Base-by-base conservation (phyloP, 352 stramenopile genomes). In the Thraustotheca clavata region DNA sequence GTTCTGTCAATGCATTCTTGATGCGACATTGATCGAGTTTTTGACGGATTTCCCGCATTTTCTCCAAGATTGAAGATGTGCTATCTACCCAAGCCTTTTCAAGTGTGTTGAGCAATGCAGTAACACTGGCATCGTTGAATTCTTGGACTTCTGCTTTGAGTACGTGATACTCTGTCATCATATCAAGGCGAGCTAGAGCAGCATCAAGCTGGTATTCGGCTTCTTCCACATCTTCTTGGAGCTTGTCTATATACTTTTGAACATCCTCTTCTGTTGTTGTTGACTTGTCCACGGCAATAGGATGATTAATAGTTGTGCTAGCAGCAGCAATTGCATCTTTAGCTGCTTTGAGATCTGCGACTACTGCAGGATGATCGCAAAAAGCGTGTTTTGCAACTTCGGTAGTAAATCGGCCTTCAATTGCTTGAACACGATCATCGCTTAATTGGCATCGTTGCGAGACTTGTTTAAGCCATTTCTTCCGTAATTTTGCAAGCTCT, bases 151-250 rank as follows among this genome's bases (percentile, higher is more conserved):
- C 6, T 16, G 18, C 14, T 24, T 65, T 12, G 16, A 36, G 18
- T 18, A 38, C 20, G 24, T 65, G 32, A 46, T 40, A 65, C 7
- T n/a, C 2, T 6, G 24, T 46, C 0, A 65, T 26, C 26, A 54
- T 34, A 24, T 9, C 20, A 5, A 65, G 29, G 18, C 57, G 57
- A 3, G 38, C 39, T 2, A 55, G 14, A n/a, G 47, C 57, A 16
- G 57, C 57, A 8, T 65, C 38, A 16, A 55, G 29, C 38, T 39
- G 39, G 39, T 43, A 49, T 29, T 32, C 27, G 4, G 57, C 57
- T 40, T 65, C 57, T 22, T 65, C 57, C 18, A 65, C 40, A 33
- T 65, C 57, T n/a, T 65, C 57, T 8, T 33, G 12, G n/a, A 65
- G 38, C 31, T 50, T 65, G 20, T 52, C 32, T 46, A 65, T 46